Percentiles rank a stretch among this genome's conserved stretches.
Conservation (phyloP, 306 rosid species). For the Sesbania bispinosa region DNA sequence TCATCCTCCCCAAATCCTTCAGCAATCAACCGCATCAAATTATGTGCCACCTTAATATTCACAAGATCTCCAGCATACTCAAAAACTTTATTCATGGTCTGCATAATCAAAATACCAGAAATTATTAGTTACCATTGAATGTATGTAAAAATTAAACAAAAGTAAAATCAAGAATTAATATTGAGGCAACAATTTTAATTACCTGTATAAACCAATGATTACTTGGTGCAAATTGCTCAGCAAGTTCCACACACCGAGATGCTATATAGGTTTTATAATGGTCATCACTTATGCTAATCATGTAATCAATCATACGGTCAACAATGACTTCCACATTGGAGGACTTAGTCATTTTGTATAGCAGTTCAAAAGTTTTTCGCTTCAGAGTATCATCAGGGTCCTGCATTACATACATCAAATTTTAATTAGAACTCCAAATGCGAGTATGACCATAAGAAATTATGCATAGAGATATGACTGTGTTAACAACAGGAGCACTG, state of each 20-base stretch:
- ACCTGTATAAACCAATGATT: conserved; percentile 99
- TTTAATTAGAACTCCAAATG: conserved; percentile 10
- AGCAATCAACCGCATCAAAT: conserved; percentile 93
- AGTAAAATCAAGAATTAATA: conserved; percentile 16
- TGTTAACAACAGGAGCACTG: neutral
- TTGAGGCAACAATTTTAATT: conserved; percentile 2
- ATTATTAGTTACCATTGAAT: neutral
- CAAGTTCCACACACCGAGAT: conserved; percentile 95
- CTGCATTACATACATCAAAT: conserved; percentile 45
- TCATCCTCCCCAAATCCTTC: conserved; percentile 98
- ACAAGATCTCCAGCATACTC: conserved; percentile 99
- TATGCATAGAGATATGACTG: neutral
- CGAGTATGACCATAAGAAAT: neutral
- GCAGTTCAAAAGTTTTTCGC: conserved; percentile 87
- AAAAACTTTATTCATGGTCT: conserved; percentile 99
- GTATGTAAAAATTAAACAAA: neutral
- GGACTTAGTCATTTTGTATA: conserved; percentile 93
- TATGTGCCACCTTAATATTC: conserved; percentile 94
- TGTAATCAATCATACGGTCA: conserved; percentile 89
- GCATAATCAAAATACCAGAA: conserved; percentile 25
- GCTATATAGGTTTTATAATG: conserved; percentile 94
- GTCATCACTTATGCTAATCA: conserved; percentile 83
- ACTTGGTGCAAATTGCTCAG: conserved; percentile 95
- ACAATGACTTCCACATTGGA: conserved; percentile 99
- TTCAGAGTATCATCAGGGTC: conserved; percentile 97